These are phyloP conservation scores for Panaeolus papilionaceus DNA, from an alignment of 768 basidiomycete species.

Conservation along the genomic window DNA sequence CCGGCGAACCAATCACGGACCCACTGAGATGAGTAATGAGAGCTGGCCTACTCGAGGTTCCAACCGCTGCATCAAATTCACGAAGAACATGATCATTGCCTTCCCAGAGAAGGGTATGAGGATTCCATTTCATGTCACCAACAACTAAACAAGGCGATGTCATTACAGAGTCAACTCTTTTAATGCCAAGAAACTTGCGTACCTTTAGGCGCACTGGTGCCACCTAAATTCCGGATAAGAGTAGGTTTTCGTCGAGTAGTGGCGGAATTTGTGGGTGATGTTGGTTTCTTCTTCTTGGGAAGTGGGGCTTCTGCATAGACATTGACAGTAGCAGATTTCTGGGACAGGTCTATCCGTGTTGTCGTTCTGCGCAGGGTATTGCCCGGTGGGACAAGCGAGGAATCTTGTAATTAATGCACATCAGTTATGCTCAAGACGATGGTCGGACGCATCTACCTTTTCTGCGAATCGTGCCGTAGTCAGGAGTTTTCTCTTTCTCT, in stretches of 20 bases:
- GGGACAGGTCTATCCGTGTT: conserved; percentile 59
- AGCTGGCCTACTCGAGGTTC: conserved; percentile 88
- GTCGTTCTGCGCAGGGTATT: conserved; percentile 64
- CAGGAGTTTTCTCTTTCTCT: conserved; percentile 39
- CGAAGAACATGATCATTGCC: conserved; percentile 93
- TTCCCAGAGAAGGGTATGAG: conserved; percentile 89
- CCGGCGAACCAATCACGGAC: conserved; percentile 83
- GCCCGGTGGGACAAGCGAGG: conserved; percentile 44
- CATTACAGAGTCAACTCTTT: conserved; percentile 21
- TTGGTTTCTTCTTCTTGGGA: conserved; percentile 61
- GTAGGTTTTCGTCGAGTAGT: conserved; percentile 79
- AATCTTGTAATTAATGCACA: conserved; percentile 28
- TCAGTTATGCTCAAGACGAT: conserved; percentile 24
- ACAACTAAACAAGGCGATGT: conserved; percentile 61
- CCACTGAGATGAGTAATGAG: conserved; percentile 94
- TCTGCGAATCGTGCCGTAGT: conserved; percentile 64
- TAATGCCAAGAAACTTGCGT: conserved; percentile 27
- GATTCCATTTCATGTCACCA: conserved; percentile 99
- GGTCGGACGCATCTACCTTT: conserved; percentile 53
- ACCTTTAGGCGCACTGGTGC: conserved; percentile 76
- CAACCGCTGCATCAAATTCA: conserved; percentile 87
- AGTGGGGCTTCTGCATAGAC: conserved; percentile 32
- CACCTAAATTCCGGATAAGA: conserved; percentile 84
- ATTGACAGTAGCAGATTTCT: conserved; percentile 36
- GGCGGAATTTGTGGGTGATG: conserved; percentile 45